A percentile compares a stretch with the other conserved stretches of the same genome.
Conservation (phyloP, 192 early-diverging fungal species). For the Allomyces arbusculus region DNA sequence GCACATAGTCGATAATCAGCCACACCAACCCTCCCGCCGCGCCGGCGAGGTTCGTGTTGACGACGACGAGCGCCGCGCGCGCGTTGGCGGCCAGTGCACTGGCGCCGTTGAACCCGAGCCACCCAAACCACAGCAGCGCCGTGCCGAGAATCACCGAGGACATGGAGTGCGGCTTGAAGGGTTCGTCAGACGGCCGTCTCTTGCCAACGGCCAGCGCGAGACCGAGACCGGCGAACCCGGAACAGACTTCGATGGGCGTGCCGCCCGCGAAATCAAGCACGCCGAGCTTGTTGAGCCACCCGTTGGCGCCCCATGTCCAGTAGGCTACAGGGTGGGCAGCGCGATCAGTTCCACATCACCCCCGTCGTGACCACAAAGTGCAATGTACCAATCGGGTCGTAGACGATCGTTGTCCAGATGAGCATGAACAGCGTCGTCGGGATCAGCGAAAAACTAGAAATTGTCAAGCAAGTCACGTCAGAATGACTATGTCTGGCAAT, state of each 20-base stretch:
- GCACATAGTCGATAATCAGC: conserved; percentile 47
- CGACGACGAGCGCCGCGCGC: conserved; percentile 48
- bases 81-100: conserved; percentile 50
- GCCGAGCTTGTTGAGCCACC: conserved; percentile 68
- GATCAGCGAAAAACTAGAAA: conserved; percentile 36
- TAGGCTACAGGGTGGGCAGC: conserved; percentile 27
- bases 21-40: conserved; percentile 51
- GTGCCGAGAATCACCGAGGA: conserved; percentile 66
- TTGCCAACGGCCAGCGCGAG: conserved; percentile 66
- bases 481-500: background rate
- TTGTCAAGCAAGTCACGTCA: background rate
- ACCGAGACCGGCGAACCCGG: conserved; percentile 75
- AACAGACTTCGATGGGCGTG: conserved; percentile 81
- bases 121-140: conserved; percentile 73
- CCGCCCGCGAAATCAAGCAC: conserved; percentile 89
- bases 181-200: conserved; percentile 16
- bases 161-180: conserved; percentile 37
- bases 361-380: no score
- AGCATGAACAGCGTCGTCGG: conserved; percentile 79
- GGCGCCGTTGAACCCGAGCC: conserved; percentile 80
- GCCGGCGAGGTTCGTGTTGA: conserved; percentile 54
- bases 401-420: conserved; percentile 81
- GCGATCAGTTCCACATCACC: no score
- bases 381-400: conserved; percentile 47
- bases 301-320: conserved; percentile 77